Evolutionary conservation across 1,284 basidiomycete genomes (phyloP).

Genomic region (Ceratobasidium sp.): DNA sequence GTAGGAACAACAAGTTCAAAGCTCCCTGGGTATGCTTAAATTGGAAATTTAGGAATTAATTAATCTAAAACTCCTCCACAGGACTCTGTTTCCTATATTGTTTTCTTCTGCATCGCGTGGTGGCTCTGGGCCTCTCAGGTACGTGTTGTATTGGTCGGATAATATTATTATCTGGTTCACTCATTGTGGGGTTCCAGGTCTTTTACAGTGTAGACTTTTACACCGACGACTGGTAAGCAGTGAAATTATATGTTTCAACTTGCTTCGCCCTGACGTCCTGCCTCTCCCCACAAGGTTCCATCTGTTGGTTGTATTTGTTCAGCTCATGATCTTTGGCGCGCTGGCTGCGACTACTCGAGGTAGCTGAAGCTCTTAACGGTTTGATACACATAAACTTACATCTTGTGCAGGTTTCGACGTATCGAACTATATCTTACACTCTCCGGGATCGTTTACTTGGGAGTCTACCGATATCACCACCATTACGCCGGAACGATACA

Average conservation of each 20-base stretch:
- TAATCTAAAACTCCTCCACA: neutral
- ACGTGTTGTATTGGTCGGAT: too few species aligned
- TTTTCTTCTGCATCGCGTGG: slow-evolving; percentile 34
- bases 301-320: slow-evolving; percentile 25
- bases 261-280: too few species aligned
- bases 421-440: slow-evolving; percentile 31
- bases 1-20: slow-evolving; percentile 40
- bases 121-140: slow-evolving; percentile 38
- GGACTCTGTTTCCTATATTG: slow-evolving; percentile 43
- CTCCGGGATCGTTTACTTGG: slow-evolving; percentile 15
- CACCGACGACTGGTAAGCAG: slow-evolving; percentile 36
- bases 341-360: slow-evolving; percentile 42
- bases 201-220: slow-evolving; percentile 43
- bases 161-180: too few species aligned
- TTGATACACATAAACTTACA: neutral
- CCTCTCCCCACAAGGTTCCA: slow-evolving; percentile 43
- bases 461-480: slow-evolving; percentile 20
- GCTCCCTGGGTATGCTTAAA: slow-evolving; percentile 27
- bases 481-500: slow-evolving; percentile 22
- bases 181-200: neutral
- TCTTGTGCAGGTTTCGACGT: slow-evolving; percentile 25
- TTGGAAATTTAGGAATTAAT: neutral
- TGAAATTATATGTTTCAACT: too few species aligned
- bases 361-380: too few species aligned
- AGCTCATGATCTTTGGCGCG: slow-evolving; percentile 32